phyloP scores from a whole-genome alignment of 2,329 filamentous ascomycete genomes.

The Fusarium siculi region DNA sequence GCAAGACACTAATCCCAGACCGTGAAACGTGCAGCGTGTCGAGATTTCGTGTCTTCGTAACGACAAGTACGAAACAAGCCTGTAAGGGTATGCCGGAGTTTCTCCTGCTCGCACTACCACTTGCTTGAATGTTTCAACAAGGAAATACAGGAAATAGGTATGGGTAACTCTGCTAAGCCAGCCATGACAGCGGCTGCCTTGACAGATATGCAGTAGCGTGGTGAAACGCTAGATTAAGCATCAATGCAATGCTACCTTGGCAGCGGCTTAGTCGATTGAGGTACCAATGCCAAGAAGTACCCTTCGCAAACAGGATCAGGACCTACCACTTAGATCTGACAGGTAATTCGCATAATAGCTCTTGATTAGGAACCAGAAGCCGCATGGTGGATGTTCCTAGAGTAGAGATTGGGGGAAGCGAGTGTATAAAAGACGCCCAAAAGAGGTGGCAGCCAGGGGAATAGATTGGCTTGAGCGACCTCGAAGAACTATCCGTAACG shows the following conservation, averaged over 20 bases:
- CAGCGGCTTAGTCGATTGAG: slow-evolving; percentile 36
- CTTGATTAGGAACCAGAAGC: neutral
- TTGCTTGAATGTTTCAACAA: neutral
- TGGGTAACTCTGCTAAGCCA: neutral
- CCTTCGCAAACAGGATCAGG: slow-evolving; percentile 1
- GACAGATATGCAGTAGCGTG: slow-evolving; percentile 26
- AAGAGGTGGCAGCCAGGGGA: neutral
- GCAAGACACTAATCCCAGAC: neutral
- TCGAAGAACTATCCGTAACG: neutral
- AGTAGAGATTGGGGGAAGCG: neutral
- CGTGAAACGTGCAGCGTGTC: slow-evolving; percentile 27
- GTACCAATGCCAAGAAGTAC: slow-evolving; percentile 27
- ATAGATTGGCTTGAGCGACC: neutral
- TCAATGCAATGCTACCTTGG: slow-evolving; percentile 44
- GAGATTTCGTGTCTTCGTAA: slow-evolving; percentile 1
- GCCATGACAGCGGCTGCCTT: slow-evolving; percentile 4
- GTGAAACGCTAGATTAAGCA: slow-evolving; percentile 40
- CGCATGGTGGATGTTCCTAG: neutral
- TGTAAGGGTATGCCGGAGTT: neutral
- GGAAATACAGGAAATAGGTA: neutral
- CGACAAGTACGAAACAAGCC: slow-evolving; percentile 12
- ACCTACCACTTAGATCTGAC: neutral
- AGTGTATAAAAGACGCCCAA: neutral
- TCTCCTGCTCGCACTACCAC: neutral
- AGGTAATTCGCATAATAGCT: neutral